Evolutionary conservation across 148 eudicot species (phyloP).

Genomic region (Vaccinium darrowii): DNA sequence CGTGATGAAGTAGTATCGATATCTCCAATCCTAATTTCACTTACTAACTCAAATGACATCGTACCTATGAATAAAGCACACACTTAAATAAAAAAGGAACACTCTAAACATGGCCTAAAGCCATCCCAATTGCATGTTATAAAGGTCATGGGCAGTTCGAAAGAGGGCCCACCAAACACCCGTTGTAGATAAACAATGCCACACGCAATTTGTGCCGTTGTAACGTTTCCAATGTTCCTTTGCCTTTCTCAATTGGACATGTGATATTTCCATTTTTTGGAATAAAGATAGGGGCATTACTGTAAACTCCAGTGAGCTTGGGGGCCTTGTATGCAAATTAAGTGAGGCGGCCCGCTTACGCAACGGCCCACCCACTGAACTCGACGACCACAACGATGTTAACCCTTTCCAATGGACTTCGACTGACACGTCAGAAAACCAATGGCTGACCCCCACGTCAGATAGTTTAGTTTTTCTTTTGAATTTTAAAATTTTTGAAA

Average conservation of each 20-base stretch:
- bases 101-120: neutral
- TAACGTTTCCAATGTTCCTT: neutral
- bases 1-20: too few relatives aligned
- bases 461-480: too few relatives aligned
- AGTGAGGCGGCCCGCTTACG: conserved; percentile 1
- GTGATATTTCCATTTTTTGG: neutral
- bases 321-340: neutral
- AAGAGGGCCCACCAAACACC: neutral
- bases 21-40: too few relatives aligned
- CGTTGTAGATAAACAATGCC: neutral
- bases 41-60: too few relatives aligned
- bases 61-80: too few relatives aligned
- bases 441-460: too few relatives aligned
- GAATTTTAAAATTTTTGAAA: neutral
- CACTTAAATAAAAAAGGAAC: too few relatives aligned
- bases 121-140: neutral
- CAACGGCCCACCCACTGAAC: neutral
- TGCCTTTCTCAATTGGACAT: neutral
- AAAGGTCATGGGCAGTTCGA: neutral
- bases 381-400: conserved; percentile 12
- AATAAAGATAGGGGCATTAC: neutral
- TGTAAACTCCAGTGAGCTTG: neutral
- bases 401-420: conserved; percentile 1
- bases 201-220: neutral
- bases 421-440: neutral